Evolutionary conservation across 1,284 basidiomycete genomes (phyloP), one percentile per base, ranked within the genome.

Genomic region (Takashimella tepidaria): DNA sequence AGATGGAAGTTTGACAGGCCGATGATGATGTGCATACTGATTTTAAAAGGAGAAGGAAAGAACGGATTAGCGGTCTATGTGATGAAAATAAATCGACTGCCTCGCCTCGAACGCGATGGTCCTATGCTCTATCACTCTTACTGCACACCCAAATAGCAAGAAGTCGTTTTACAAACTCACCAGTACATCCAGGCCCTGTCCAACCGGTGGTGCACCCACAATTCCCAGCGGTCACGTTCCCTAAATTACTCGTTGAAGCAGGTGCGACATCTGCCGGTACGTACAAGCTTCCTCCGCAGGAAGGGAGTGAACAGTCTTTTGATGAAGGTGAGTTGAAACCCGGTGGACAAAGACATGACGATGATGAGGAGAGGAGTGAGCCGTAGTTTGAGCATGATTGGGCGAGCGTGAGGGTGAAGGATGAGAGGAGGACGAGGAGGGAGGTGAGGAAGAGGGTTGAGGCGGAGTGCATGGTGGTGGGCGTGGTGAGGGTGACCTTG

Each of bases 261-360:
- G 80, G 72, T 2, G 80, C 67, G 5, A 58, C 58, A 6, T 51
- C 27, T 5, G 57, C 60, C n/a, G 74, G 64, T 4, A 54, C 41
- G 52, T 90, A 90, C 47, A 92, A 81, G 49, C 81, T 85, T 0
- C 88, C 88, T 2, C 88, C 88, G 59, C 89, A 92, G 0, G 80
- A 82, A 0, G 86, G 81, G 4, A 67, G 55, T 27, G 49, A 50
- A 50, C 73, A 75, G 20, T 57, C 53, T 16, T 53, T 41, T 47
- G 57, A 22, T 54, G 51, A 21, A 41, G 58, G 45, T 8, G 66
- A 51, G 41, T 64, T 64, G 62, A 72, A 74, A 11, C 89, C 89
- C 19, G 82, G 79, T 5, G 88, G 89, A 70, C 89, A 92, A 21
- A 79, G 73, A 66, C 89, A 91, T 5, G 24, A 37, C 31, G 31